phyloP scores from a whole-genome alignment of 805 yeast species.

The Candida michaelii region DNA sequence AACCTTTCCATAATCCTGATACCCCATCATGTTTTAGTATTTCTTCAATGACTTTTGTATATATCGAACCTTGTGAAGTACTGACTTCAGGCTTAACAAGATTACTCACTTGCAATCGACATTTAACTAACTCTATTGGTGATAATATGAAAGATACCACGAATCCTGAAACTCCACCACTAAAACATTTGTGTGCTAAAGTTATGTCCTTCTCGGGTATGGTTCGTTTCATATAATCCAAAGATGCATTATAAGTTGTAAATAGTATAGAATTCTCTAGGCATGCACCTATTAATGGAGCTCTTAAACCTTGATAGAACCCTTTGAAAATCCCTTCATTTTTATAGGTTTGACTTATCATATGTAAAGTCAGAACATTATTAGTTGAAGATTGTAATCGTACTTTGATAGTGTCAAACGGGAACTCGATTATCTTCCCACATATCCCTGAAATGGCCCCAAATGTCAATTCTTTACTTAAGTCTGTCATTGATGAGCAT shows the following conservation, averaged over 20 bases:
- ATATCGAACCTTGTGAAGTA: slow-evolving; percentile 15
- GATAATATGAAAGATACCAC: slow-evolving; percentile 81
- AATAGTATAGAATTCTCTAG: slow-evolving; percentile 83
- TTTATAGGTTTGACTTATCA: slow-evolving; percentile 58
- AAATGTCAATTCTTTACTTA: slow-evolving; percentile 41
- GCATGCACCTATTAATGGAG: slow-evolving; percentile 90
- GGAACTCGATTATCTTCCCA: slow-evolving; percentile 85
- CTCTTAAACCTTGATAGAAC: slow-evolving; percentile 73
- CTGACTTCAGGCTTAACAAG: slow-evolving; percentile 11
- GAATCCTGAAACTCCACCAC: slow-evolving; percentile 85
- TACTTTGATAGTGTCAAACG: slow-evolving; percentile 91
- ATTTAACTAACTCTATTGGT: slow-evolving; percentile 89
- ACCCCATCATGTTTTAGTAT: slow-evolving; percentile 57
- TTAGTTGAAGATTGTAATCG: slow-evolving; percentile 64
- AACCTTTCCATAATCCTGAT: slow-evolving; percentile 84
- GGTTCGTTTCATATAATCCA: slow-evolving; percentile 25
- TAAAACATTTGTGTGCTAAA: slow-evolving; percentile 47
- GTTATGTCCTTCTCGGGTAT: slow-evolving; percentile 26
- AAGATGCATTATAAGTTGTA: slow-evolving; percentile 51
- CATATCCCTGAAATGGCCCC: slow-evolving; percentile 73
- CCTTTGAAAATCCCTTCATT: slow-evolving; percentile 73
- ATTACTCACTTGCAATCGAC: slow-evolving; percentile 73
- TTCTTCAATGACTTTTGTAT: slow-evolving; percentile 31
- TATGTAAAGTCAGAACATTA: slow-evolving; percentile 50
- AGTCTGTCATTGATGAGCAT: slow-evolving; percentile 9